Base-by-base conservation (phyloP, 805 yeast species). In the Candida adriatica region DNA sequence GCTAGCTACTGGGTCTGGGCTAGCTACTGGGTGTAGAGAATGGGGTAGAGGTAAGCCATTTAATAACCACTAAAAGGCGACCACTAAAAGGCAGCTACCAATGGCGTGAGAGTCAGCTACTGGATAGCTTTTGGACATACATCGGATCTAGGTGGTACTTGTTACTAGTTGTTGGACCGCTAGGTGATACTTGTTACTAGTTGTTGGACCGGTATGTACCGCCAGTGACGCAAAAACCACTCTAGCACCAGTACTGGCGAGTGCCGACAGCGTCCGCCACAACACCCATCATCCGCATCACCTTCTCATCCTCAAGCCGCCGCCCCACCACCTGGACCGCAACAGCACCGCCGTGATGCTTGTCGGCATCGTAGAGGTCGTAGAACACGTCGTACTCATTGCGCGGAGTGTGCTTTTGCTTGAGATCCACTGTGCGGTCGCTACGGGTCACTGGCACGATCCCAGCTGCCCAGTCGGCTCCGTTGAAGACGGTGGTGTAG, bases 281-380 rank as follows among this genome's bases (percentile, higher is more conserved):
- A 15, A 31, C 29, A 8, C 17, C 19, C 30, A 31, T 31, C 34
- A 31, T 30, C 19, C 25, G 60, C 23, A 75, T 45, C 5, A 64
- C 73, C 46, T 75, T 75, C 35, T 79, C 86, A 39, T 79, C 87
- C 43, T 74, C 68, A 16, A 64, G 59, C 31, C 71, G 63, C 31
- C 63, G 61, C 13, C 80, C 74, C 4, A 77, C 71, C 16, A 79
- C 57, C 51, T 79, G 86, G n/a, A 79, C 56, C 13, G 75, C 71
- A 7, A 74, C 75, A 0, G 84, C 77, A 32, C 77, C 70, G 4
- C 76, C 79, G 41, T 72, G 65, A 51, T 65, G 59, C 39, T 66
- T 66, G 29, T 55, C 64, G 1, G 79, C 66, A 38, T 73, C 65
- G 53, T 73, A 75, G 29, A 61, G 51, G 19, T 55, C 49, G 41